These are phyloP conservation scores for Gaultheria prostrata DNA, from an alignment of 148 eudicot genomes.

Conservation along the genomic window DNA sequence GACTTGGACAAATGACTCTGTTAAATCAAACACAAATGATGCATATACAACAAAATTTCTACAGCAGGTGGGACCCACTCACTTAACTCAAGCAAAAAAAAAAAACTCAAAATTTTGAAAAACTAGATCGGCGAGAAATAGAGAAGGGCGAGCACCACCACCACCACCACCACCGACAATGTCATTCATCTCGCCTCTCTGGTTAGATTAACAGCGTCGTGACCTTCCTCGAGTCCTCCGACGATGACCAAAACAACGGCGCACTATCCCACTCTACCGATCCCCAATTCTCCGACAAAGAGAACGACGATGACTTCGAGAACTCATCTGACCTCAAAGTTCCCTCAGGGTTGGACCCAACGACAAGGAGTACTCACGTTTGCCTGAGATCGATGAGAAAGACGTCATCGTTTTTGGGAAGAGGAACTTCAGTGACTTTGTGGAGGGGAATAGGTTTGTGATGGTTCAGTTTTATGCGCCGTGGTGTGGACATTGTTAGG, in stretches of 20 bases:
- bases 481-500: slow-evolving; percentile 87
- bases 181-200: too few relatives aligned
- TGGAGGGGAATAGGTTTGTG: slow-evolving; percentile 65
- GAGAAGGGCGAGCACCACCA: too few relatives aligned
- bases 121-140: too few relatives aligned
- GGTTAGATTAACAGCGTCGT: too few relatives aligned
- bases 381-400: slow-evolving; percentile 51
- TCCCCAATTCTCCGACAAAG: slow-evolving; percentile 22
- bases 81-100: too few relatives aligned
- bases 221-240: slow-evolving; percentile 56
- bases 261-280: slow-evolving; percentile 23
- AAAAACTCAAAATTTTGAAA: too few relatives aligned
- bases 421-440: slow-evolving; percentile 61
- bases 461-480: slow-evolving; percentile 97
- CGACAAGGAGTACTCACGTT: slow-evolving; percentile 21
- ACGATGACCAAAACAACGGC: slow-evolving; percentile 12
- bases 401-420: slow-evolving; percentile 80
- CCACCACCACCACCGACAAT: too few relatives aligned
- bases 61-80: too few relatives aligned
- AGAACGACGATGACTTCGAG: slow-evolving; percentile 42
- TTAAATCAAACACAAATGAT: too few relatives aligned
- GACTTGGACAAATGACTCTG: too few relatives aligned
- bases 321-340: slow-evolving; percentile 42
- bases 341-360: slow-evolving; percentile 21
- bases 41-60: too few relatives aligned